phyloP scores from a whole-genome alignment of 169 alveolate genomes.

The Plasmodium ovale region DNA sequence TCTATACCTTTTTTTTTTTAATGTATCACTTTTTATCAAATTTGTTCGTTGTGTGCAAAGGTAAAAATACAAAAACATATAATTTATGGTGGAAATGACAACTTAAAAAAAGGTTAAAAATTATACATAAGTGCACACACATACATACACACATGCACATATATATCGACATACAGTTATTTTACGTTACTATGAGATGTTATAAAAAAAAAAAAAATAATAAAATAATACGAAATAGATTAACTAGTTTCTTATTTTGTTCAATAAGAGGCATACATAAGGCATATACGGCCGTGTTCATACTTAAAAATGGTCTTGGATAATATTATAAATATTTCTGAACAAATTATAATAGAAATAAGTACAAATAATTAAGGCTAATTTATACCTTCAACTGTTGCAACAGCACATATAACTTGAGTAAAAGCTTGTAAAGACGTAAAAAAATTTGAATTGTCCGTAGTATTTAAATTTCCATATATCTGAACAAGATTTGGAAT shows the following conservation, averaged over 20 bases:
- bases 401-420: constrained; percentile 74
- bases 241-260: constrained; percentile 3
- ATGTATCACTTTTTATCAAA: neutral
- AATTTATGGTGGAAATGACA: constrained; percentile 10
- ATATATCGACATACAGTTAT: too few relatives aligned
- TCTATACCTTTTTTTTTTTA: neutral
- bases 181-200: constrained; percentile 7
- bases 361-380: constrained; percentile 26
- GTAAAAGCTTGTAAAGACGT: constrained; percentile 73
- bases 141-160: too few relatives aligned
- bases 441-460: constrained; percentile 33
- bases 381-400: constrained; percentile 72
- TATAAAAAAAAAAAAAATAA: constrained; percentile 26
- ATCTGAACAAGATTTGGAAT: constrained; percentile 78
- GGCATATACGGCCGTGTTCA: constrained; percentile 6
- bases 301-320: constrained; percentile 6
- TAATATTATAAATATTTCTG: constrained; percentile 5
- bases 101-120: constrained; percentile 18
- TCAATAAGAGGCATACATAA: constrained; percentile 9
- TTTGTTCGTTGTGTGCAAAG: neutral
- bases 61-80: constrained; percentile 44
- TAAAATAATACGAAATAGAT: too few relatives aligned
- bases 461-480: constrained; percentile 66
- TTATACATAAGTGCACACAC: neutral
- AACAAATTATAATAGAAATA: constrained; percentile 32